phyloP scores from a whole-genome alignment of 2,329 filamentous ascomycete genomes.

The Beauveria pseudobassiana region DNA sequence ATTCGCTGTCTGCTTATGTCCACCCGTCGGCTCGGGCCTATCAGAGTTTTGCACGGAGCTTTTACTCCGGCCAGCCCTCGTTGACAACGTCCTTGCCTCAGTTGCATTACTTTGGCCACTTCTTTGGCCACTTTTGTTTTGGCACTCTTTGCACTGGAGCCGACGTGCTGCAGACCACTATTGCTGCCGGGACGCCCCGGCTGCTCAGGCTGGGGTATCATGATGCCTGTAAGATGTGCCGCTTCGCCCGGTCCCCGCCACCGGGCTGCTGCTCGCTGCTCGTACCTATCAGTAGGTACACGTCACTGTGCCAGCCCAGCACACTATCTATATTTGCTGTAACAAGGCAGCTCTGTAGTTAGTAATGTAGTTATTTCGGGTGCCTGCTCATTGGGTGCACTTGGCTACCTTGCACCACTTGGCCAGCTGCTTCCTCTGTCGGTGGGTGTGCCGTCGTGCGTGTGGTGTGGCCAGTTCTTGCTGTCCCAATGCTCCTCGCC shows the following conservation, averaged over 20 bases:
- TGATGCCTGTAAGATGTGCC: neutral
- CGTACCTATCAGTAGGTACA: neutral
- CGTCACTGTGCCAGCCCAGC: neutral
- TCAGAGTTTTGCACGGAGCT: conserved; percentile 6
- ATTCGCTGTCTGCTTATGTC: neutral
- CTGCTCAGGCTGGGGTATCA: neutral
- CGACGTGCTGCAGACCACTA: neutral
- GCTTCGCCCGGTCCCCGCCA: neutral
- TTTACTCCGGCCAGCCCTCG: conserved; percentile 8
- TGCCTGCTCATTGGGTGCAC: neutral
- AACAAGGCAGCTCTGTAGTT: neutral
- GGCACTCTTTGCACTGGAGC: neutral
- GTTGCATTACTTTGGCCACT: neutral
- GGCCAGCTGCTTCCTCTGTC: neutral
- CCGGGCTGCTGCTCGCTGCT: neutral
- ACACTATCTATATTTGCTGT: neutral
- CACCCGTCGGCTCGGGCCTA: neutral
- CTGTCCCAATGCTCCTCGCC: neutral
- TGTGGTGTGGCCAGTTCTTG: neutral
- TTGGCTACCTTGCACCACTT: no score
- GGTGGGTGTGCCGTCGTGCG: neutral
- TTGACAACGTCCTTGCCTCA: neutral
- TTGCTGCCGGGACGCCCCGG: neutral
- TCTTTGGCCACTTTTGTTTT: neutral
- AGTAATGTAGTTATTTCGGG: neutral